These are phyloP conservation scores for Lactifluus hygrophoroides DNA, from an alignment of 768 basidiomycete species.

Conservation along the genomic window DNA sequence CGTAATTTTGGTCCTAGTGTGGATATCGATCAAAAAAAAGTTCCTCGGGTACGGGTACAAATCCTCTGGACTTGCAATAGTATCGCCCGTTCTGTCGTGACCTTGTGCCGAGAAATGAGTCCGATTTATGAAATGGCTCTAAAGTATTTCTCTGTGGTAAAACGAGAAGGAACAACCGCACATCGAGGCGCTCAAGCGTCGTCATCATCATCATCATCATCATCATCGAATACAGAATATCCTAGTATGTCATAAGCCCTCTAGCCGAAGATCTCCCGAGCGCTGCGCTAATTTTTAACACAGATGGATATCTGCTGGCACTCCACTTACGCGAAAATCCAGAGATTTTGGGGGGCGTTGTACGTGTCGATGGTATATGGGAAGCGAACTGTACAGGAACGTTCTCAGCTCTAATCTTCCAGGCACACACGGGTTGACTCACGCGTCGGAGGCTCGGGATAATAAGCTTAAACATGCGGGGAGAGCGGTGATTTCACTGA, in stretches of 20 bases:
- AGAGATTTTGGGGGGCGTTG: slow-evolving; percentile 54
- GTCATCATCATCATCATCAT: no score
- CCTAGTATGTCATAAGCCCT: no score
- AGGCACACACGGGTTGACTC: background rate
- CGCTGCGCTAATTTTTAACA: slow-evolving; percentile 5
- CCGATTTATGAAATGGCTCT: no score
- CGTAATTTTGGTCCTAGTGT: background rate
- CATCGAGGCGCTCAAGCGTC: background rate
- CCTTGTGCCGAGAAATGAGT: background rate
- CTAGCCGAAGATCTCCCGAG: slow-evolving; percentile 16
- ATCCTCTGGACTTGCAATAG: background rate
- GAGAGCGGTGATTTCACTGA: background rate
- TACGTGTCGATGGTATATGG: slow-evolving; percentile 54
- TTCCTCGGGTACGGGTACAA: background rate
- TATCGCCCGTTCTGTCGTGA: background rate
- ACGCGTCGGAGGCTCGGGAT: slow-evolving; percentile 13
- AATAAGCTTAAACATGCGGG: slow-evolving; percentile 5
- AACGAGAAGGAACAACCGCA: background rate
- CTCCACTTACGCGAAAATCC: slow-evolving; percentile 42
- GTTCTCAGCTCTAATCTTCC: background rate
- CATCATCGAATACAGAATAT: no score
- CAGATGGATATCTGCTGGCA: background rate
- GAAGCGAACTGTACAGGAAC: slow-evolving; percentile 40
- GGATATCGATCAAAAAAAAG: background rate
- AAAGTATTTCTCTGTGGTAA: background rate